Evolutionary conservation across 176 grass and related monocot species (phyloP), one percentile per base, ranked within the genome.

Genomic region (Eleusine coracana): DNA sequence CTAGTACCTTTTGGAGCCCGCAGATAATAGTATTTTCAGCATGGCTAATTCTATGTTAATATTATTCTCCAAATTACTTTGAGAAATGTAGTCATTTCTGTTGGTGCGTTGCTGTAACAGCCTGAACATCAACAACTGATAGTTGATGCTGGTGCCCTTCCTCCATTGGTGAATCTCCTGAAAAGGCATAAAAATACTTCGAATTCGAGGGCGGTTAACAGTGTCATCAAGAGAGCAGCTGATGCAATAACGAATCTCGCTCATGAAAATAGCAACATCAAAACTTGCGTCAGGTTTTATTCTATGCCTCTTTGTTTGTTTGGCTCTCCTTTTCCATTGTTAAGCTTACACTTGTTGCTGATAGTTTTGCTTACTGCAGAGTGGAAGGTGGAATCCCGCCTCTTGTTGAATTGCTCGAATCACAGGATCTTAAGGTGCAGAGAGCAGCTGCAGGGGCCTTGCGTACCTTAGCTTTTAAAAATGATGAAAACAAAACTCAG

Each of bases 201-300:
- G 38, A 92, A 90, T 75, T 89, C 71, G 39, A 86, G 97, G 86
- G 87, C 88, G 25, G 89, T 92, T 85, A 96, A 99, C 83, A 90
- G 97, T 64, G 93, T 99, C 39, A 90, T 99, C 82, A 89, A 94
- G 79, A 92, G 97, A 94, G 97, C 97, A 85, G 93, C 97, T 73
- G 97, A 99, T 94, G 97, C 97, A 84, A 94, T 99, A 80, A 99
- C 97, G 14, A 99, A 99, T 89, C 93, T 99, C 39, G 97, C 97
- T 94, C 97, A 99, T 94, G 97, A 99, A 83, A 99, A 99, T 88
- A 96, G 97, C 84, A 92, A 92, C 75, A 99, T 99, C 83, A 99
- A 99, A 92, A 99, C 89, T 75, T 89, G 85, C 49, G 88, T 96
- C 89, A 96, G 97, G 97, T 99, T 71, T 79, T 86, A 27, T 77